These are phyloP conservation scores for Colletotrichum navitas DNA, from an alignment of 2,329 filamentous ascomycete genomes.

Conservation along the genomic window DNA sequence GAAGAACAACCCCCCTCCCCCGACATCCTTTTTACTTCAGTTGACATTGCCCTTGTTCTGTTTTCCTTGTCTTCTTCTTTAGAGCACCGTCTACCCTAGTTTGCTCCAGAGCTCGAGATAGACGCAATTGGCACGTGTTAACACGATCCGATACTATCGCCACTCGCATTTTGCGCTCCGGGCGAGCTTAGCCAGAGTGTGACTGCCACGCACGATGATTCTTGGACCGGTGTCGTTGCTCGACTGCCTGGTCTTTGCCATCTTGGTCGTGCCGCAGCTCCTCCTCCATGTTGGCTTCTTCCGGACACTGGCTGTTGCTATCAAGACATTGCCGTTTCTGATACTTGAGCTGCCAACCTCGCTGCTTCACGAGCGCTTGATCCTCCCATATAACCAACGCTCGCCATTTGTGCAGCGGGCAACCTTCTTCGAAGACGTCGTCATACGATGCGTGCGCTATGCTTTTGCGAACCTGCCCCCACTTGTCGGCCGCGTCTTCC, in stretches of 20 bases:
- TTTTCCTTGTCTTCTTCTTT: neutral
- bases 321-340: conserved; percentile 77
- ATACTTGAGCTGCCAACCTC: conserved; percentile 69
- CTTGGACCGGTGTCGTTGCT: conserved; percentile 79
- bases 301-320: conserved; percentile 66
- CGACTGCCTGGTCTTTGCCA: conserved; percentile 80
- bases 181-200: neutral
- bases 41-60: neutral
- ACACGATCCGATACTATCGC: neutral
- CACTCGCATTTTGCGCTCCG: neutral
- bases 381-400: conserved; percentile 56
- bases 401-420: conserved; percentile 72
- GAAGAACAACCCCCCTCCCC: neutral
- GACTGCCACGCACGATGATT: conserved; percentile 68
- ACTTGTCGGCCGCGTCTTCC: conserved; percentile 79
- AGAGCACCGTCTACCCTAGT: neutral
- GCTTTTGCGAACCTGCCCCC: conserved; percentile 80
- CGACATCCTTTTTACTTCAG: neutral
- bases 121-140: conserved; percentile 9
- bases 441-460: conserved; percentile 82
- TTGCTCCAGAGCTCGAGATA: conserved; percentile 9
- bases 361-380: conserved; percentile 70
- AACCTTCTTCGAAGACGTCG: conserved; percentile 81
- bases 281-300: conserved; percentile 75
- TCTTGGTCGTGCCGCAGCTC: conserved; percentile 79